These are phyloP conservation scores for Hordeum marinum DNA, from an alignment of 176 grass and related monocot genomes.

Conservation along the genomic window DNA sequence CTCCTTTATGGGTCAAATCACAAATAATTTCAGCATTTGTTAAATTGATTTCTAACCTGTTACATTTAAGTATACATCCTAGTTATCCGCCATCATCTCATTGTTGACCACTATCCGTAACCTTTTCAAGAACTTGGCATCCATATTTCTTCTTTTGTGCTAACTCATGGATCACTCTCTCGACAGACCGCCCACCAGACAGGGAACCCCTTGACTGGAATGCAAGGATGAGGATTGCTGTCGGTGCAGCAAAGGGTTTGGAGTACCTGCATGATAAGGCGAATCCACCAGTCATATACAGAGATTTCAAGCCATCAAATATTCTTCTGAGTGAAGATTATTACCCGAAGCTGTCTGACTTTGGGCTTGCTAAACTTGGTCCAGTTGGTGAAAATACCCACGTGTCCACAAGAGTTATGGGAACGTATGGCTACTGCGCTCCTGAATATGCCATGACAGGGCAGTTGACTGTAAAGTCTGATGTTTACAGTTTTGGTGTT, in stretches of 20 bases:
- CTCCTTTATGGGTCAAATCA: not conserved
- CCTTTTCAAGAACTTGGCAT: slow-evolving; percentile 9
- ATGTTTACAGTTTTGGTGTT: slow-evolving; percentile 99
- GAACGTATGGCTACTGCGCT: slow-evolving; percentile 97
- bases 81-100: not conserved
- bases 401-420: slow-evolving; percentile 97
- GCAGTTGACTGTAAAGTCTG: slow-evolving; percentile 91
- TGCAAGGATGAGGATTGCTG: slow-evolving; percentile 89
- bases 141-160: slow-evolving; percentile 3
- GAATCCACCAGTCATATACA: slow-evolving; percentile 91
- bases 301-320: slow-evolving; percentile 98
- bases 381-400: slow-evolving; percentile 98
- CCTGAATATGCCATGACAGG: slow-evolving; percentile 99
- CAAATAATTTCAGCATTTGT: slow-evolving; percentile 1
- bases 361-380: slow-evolving; percentile 99
- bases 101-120: not conserved
- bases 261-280: slow-evolving; percentile 96
- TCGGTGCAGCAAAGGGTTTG: slow-evolving; percentile 87
- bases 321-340: slow-evolving; percentile 87
- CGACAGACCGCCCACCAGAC: slow-evolving; percentile 58
- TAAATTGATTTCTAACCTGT: not conserved
- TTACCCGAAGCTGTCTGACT: slow-evolving; percentile 89
- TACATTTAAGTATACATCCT: not conserved
- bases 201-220: slow-evolving; percentile 93
- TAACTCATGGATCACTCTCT: slow-evolving; percentile 20